Evolutionary conservation across 2,329 filamentous ascomycete genomes (phyloP).

Genomic region (Ophiognomonia clavigignenti-juglandacearum): DNA sequence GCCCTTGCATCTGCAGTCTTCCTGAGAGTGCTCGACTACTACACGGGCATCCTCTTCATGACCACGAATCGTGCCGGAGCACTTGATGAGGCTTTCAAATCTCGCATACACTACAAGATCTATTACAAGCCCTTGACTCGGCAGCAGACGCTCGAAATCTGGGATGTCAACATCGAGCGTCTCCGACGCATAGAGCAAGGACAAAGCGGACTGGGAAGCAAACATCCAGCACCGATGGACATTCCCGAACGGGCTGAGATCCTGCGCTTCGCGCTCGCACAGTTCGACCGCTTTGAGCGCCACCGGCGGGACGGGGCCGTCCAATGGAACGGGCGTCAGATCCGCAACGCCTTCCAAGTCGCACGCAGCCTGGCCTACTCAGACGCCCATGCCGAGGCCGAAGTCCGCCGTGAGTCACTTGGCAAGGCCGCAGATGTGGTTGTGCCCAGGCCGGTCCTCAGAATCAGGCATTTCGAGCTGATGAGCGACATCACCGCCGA

Average conservation of each 20-base stretch:
- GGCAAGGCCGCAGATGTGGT: too few relatives aligned
- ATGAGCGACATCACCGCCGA: too few relatives aligned
- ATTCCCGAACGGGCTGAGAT: slow-evolving; percentile 7
- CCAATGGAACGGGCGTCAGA: slow-evolving; percentile 31
- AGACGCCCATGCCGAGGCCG: too few relatives aligned
- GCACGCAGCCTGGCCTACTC: too few relatives aligned
- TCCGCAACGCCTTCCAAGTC: slow-evolving; percentile 30
- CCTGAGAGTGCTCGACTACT: slow-evolving; percentile 19
- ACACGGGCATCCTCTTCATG: slow-evolving; percentile 19
- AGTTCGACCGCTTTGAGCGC: not conserved
- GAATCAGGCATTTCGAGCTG: too few relatives aligned
- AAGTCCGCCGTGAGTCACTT: too few relatives aligned
- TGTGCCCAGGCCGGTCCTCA: too few relatives aligned
- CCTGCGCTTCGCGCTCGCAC: slow-evolving; percentile 2
- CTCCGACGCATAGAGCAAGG: not conserved
- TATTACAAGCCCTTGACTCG: not conserved
- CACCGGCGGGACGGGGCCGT: slow-evolving; percentile 18
- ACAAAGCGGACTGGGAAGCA: not conserved
- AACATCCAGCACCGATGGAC: not conserved
- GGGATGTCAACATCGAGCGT: not conserved
- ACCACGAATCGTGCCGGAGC: slow-evolving; percentile 19
- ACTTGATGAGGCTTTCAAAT: slow-evolving; percentile 20
- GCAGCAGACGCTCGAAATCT: not conserved
- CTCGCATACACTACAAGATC: slow-evolving; percentile 11
- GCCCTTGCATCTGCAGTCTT: slow-evolving; percentile 10